A percentile compares a stretch with the other conserved stretches of the same genome.
These are phyloP conservation scores for Aspergillus puulaauensis DNA, from an alignment of 2,329 filamentous ascomycete species.

Conservation along the genomic window DNA sequence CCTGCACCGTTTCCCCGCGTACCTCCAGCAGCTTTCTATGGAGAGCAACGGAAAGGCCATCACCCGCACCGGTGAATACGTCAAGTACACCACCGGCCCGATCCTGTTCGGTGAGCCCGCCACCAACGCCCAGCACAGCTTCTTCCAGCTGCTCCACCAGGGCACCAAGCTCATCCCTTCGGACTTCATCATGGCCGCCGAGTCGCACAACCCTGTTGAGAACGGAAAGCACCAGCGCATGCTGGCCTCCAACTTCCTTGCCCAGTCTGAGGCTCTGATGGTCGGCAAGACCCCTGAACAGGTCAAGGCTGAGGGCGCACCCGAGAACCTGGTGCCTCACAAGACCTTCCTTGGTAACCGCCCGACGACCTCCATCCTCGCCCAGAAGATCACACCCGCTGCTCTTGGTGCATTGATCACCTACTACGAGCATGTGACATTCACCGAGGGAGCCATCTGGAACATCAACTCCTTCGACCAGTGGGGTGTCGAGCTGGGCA, in stretches of 20 bases:
- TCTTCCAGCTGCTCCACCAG: constrained; percentile 99
- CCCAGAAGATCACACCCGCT: constrained; percentile 88
- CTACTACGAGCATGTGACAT: constrained; percentile 98
- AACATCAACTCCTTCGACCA: constrained; percentile 99
- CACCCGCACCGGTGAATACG: constrained; percentile 79
- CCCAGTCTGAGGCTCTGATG: constrained; percentile 55
- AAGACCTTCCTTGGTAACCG: constrained; percentile 99
- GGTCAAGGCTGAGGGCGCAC: constrained; percentile 49
- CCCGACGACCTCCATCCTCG: constrained; percentile 91
- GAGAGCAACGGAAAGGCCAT: constrained; percentile 99
- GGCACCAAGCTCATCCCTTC: constrained; percentile 98
- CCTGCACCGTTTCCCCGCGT: constrained; percentile 97
- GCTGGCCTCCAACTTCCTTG: constrained; percentile 53
- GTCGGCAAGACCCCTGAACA: constrained; percentile 50
- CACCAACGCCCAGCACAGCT: constrained; percentile 99
- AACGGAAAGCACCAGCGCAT: constrained; percentile 85
- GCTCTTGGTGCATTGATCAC: constrained; percentile 93
- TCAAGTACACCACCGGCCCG: constrained; percentile 95
- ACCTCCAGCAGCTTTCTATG: constrained; percentile 99
- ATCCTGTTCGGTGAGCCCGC: constrained; percentile 97
- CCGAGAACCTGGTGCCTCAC: constrained; percentile 73
- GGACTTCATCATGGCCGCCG: constrained; percentile 94
- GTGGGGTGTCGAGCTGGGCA: constrained; percentile 98
- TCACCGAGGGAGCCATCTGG: constrained; percentile 96
- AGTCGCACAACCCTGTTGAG: constrained; percentile 95